phyloP scores from a whole-genome alignment of 2,329 filamentous ascomycete genomes.

The Talaromyces sp. region DNA sequence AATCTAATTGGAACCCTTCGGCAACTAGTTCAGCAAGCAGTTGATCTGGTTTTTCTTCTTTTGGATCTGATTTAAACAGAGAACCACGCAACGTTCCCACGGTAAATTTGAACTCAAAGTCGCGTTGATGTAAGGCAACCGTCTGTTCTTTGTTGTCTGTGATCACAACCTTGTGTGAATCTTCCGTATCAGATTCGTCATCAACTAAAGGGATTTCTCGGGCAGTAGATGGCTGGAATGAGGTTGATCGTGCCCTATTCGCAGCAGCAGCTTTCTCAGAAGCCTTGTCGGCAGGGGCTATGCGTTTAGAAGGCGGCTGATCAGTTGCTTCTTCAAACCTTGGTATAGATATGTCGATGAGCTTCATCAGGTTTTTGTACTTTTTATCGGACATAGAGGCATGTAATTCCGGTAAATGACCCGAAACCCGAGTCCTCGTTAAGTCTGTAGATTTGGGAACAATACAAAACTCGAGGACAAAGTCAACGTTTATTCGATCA shows the following conservation, averaged over 20 bases:
- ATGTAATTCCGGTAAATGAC: slow-evolving; percentile 86
- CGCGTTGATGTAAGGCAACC: slow-evolving; percentile 75
- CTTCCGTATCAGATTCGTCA: slow-evolving; percentile 56
- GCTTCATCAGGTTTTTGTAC: slow-evolving; percentile 93
- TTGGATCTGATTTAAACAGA: slow-evolving; percentile 78
- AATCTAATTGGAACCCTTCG: slow-evolving; percentile 79
- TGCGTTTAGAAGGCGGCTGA: slow-evolving; percentile 23
- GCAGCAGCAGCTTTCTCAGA: slow-evolving; percentile 26
- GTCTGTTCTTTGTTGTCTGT: slow-evolving; percentile 41
- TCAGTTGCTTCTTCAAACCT: slow-evolving; percentile 59
- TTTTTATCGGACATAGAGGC: slow-evolving; percentile 90
- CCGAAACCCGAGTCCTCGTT: slow-evolving; percentile 85
- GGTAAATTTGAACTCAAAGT: slow-evolving; percentile 94
- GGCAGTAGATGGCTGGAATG: slow-evolving; percentile 67
- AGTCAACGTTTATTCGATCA: slow-evolving; percentile 95
- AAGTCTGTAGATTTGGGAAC: slow-evolving; percentile 92
- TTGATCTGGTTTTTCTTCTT: slow-evolving; percentile 68
- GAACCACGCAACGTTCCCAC: slow-evolving; percentile 93
- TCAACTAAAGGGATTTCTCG: slow-evolving; percentile 75
- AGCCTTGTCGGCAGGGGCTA: slow-evolving; percentile 25
- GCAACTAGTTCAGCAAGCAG: slow-evolving; percentile 88
- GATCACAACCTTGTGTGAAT: slow-evolving; percentile 59
- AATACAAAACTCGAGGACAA: slow-evolving; percentile 93
- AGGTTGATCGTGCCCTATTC: slow-evolving; percentile 57
- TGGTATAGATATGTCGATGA: slow-evolving; percentile 92